Base-by-base conservation (phyloP, 805 yeast genomes). In the Candida ipomoeae region DNA sequence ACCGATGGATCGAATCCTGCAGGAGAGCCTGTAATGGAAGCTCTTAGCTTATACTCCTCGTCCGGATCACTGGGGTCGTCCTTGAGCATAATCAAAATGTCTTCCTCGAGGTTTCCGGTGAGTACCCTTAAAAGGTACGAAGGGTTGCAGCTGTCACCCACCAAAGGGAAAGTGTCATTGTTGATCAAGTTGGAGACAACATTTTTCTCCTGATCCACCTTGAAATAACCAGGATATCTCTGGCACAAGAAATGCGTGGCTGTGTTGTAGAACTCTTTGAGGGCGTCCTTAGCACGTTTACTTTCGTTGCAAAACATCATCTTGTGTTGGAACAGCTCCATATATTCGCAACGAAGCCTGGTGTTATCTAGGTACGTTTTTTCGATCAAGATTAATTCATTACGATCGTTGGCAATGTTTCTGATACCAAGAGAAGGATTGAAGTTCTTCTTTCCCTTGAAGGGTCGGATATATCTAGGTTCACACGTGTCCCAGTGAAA, bases 1-100 rank as follows among this genome's bases (percentile, higher is more conserved):
- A 62, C 66, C 4, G 73, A 65, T 4, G 92, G 91, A 59, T 82
- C 81, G 64, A 87, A 87, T 1, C 92, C 92, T 1, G 85, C 81
- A 1, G 92, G 89, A 57, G 84, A 84, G 6, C 83, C 81, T 21
- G 83, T 76, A 3, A 78, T 68, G 6, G 82, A 80, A 0, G 82
- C 83, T 47, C 84, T 70, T 40, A 83, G 62, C 26, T 76, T 69
- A 61, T 84, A 86, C 57, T 84, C 90, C 49, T 79, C 80, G 15
- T 75, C 74, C 34, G 63, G 64, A 23, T 67, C 65, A 3, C 44
- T 35, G 0, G 73, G 73, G 35, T 69, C 54, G 31, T 71, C 74
- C 48, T 74, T 75, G 6, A 78, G 60, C 57, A 86, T 57, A 6
- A 87, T 64, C 39, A 86, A 60, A 48, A 83, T 73, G 60, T 87